phyloP scores from a whole-genome alignment of 495 filamentous ascomycete genomes.

The Peziza echinospora region DNA sequence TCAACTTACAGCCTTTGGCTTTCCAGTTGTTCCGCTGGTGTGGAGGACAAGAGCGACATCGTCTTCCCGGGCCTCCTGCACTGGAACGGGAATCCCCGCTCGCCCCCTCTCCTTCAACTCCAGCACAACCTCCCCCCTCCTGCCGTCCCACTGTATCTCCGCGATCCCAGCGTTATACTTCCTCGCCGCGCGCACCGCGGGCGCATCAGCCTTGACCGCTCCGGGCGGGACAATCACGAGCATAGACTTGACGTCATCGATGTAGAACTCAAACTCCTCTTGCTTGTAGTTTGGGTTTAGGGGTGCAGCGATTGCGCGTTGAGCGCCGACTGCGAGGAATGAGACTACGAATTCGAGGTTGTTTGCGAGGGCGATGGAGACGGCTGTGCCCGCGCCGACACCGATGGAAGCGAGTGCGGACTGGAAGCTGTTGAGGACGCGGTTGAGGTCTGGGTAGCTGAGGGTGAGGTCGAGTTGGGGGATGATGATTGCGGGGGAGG shows the following conservation, averaged over 20 bases:
- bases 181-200: conserved; percentile 49
- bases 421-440: conserved; percentile 44
- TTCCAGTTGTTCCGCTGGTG: conserved; percentile 58
- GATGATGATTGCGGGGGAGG: conserved; percentile 37
- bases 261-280: conserved; percentile 75
- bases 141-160: conserved; percentile 53
- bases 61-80: conserved; percentile 37
- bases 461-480: conserved; percentile 37
- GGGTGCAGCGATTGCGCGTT: conserved; percentile 58
- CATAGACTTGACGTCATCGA: conserved; percentile 57
- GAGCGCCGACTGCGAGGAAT: conserved; percentile 56
- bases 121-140: conserved; percentile 45
- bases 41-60: conserved; percentile 53
- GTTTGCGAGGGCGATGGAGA: conserved; percentile 58
- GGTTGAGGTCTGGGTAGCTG: conserved; percentile 38
- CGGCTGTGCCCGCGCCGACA: conserved; percentile 37
- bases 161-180: conserved; percentile 60
- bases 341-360: conserved; percentile 64
- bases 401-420: conserved; percentile 48
- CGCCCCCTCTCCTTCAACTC: conserved; percentile 43
- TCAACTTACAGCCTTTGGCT: conserved; percentile 46
- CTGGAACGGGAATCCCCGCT: conserved; percentile 18
- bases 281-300: conserved; percentile 71
- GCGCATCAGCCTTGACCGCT: conserved; percentile 35
- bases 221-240: conserved; percentile 51